Percentiles rank a stretch among this genome's conserved stretches.
These are phyloP conservation scores for Solanum chmielewskii DNA, from an alignment of 257 asterid species.

Conservation along the genomic window DNA sequence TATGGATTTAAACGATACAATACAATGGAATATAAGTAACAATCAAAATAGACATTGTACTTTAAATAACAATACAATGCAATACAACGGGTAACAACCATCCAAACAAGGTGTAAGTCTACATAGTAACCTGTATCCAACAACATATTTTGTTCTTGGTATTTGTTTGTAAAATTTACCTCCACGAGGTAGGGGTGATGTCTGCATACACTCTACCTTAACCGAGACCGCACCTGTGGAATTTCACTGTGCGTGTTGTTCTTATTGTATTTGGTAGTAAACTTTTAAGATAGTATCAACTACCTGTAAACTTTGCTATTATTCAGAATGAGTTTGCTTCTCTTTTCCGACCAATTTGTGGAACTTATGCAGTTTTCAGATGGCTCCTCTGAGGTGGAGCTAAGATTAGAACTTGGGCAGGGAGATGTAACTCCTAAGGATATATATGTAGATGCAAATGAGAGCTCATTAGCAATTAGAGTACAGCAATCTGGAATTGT, in stretches of 20 bases:
- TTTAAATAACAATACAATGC: too few relatives aligned
- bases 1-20: background rate
- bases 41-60: background rate
- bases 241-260: background rate
- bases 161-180: background rate
- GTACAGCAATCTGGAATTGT: constrained; percentile 41
- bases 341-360: background rate
- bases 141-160: background rate
- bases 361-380: constrained; percentile 51
- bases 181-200: background rate
- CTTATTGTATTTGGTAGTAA: background rate
- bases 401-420: constrained; percentile 66
- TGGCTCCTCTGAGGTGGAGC: constrained; percentile 71
- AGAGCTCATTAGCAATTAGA: constrained; percentile 52
- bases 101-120: background rate
- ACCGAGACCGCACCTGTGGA: background rate
- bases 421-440: constrained; percentile 42
- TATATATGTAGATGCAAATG: constrained; percentile 63
- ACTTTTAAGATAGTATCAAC: background rate
- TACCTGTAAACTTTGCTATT: background rate
- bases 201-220: background rate
- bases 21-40: background rate
- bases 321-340: background rate
- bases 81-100: background rate
- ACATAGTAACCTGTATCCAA: background rate